phyloP scores from a whole-genome alignment of 352 stramenopile species.

The Phytophthora pinifolia region DNA sequence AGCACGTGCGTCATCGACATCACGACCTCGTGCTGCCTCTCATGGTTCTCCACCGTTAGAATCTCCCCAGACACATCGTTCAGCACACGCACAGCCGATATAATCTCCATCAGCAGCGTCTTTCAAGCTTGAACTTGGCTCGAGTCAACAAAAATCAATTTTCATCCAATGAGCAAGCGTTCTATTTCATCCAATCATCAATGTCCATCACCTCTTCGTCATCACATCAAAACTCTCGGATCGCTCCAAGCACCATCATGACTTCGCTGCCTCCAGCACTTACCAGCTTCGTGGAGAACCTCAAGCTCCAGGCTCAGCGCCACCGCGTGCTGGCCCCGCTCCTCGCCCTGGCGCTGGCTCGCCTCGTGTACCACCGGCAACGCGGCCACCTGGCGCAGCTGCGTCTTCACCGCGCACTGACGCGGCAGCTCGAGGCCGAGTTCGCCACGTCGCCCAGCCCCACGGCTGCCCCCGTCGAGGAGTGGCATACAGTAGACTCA shows the following conservation, averaged over 20 bases:
- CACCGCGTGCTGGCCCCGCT: constrained; percentile 41
- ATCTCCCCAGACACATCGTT: background rate
- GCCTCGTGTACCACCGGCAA: constrained; percentile 48
- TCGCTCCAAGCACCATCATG: too few species aligned
- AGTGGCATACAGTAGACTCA: constrained; percentile 48
- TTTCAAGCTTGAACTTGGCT: constrained; percentile 23
- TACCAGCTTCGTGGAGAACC: constrained; percentile 24
- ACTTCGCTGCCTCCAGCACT: constrained; percentile 13
- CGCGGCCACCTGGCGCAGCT: constrained; percentile 44
- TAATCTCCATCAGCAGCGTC: constrained; percentile 12
- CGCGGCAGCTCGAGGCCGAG: constrained; percentile 26
- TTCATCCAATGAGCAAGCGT: background rate
- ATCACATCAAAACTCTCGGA: too few species aligned
- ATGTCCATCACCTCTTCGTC: too few species aligned
- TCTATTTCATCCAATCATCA: constrained; percentile 2
- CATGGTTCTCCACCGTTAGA: constrained; percentile 12
- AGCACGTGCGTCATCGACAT: constrained; percentile 16
- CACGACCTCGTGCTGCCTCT: constrained; percentile 3
- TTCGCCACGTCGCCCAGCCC: constrained; percentile 10
- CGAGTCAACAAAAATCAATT: constrained; percentile 6
- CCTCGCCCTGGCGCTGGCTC: constrained; percentile 39
- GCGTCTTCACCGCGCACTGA: constrained; percentile 38
- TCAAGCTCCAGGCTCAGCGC: constrained; percentile 32
- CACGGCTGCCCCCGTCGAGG: constrained; percentile 29
- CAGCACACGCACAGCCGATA: constrained; percentile 14